These are phyloP conservation scores for Magnaporthiopsis incrustans DNA, from an alignment of 2,329 filamentous ascomycete species.

Conservation along the genomic window DNA sequence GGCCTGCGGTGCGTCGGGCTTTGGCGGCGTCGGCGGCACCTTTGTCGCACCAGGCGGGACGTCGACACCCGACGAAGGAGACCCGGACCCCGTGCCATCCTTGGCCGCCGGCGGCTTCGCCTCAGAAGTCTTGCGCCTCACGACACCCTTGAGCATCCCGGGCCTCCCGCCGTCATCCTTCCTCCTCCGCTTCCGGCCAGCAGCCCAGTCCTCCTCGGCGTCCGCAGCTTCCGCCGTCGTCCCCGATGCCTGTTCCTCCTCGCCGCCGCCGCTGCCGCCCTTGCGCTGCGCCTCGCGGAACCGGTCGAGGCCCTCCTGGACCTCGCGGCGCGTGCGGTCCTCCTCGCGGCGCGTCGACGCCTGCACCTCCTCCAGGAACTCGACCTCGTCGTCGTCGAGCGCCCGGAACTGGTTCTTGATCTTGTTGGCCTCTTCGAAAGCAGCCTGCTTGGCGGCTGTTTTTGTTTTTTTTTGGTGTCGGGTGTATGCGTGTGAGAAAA, in stretches of 20 bases:
- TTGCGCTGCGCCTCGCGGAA: slow-evolving; percentile 45
- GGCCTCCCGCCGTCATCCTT: slow-evolving; percentile 9
- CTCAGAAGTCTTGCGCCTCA: slow-evolving; percentile 12
- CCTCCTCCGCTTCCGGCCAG: slow-evolving; percentile 15
- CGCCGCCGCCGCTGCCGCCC: slow-evolving; percentile 5
- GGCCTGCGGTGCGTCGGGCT: neutral
- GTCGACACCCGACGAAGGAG: neutral
- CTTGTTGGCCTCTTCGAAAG: slow-evolving; percentile 65
- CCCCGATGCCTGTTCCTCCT: too few relatives aligned
- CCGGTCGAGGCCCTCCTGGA: slow-evolving; percentile 44
- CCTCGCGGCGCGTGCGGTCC: slow-evolving; percentile 44
- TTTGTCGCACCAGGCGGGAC: neutral
- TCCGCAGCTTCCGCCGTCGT: slow-evolving; percentile 2
- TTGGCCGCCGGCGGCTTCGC: slow-evolving; percentile 9
- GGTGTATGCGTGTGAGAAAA: neutral
- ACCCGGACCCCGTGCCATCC: slow-evolving; percentile 8
- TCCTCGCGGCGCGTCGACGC: slow-evolving; percentile 44
- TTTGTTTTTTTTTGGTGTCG: neutral
- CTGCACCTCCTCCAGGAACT: slow-evolving; percentile 58
- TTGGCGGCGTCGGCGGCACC: neutral
- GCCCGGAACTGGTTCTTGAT: slow-evolving; percentile 71
- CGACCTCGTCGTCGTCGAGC: slow-evolving; percentile 71
- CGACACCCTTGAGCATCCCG: slow-evolving; percentile 13
- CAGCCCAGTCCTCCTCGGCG: slow-evolving; percentile 11
- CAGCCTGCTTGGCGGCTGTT: slow-evolving; percentile 70